phyloP scores from a whole-genome alignment of 1,139 yeast genomes.

The Geotrichum candidum region DNA sequence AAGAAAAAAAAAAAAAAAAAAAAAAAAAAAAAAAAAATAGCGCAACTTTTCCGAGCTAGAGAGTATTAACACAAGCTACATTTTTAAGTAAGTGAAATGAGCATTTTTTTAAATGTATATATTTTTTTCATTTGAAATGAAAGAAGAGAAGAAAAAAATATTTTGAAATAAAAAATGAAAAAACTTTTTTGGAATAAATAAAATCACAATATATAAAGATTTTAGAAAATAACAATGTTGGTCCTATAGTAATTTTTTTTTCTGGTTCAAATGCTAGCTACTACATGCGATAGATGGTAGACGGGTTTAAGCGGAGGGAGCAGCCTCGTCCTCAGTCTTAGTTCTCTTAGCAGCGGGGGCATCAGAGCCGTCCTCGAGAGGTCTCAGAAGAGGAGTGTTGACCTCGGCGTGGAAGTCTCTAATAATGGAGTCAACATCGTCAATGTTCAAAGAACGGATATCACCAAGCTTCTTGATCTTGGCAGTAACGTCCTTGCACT shows the following conservation, averaged over 20 bases:
- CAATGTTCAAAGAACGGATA: conserved; percentile 88
- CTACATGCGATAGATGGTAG: background rate
- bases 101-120: too few species aligned
- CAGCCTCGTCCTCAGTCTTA: conserved; percentile 11
- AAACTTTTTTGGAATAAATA: too few species aligned
- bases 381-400: conserved; percentile 37
- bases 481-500: conserved; percentile 87
- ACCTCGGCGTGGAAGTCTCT: conserved; percentile 82
- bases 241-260: background rate
- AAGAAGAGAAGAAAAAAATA: too few species aligned
- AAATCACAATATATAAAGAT: background rate
- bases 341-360: conserved; percentile 23
- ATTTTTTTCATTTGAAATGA: too few species aligned
- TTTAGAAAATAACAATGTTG: background rate
- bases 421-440: conserved; percentile 94
- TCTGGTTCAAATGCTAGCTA: background rate
- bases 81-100: too few species aligned
- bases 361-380: conserved; percentile 22
- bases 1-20: too few species aligned
- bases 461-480: conserved; percentile 94
- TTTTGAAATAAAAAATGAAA: too few species aligned
- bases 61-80: background rate
- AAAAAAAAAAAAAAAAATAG: too few species aligned
- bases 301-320: background rate
- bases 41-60: too few species aligned